Evolutionary conservation across 2,329 filamentous ascomycete species (phyloP).

Genomic region (Chaetoscypha palmicola): DNA sequence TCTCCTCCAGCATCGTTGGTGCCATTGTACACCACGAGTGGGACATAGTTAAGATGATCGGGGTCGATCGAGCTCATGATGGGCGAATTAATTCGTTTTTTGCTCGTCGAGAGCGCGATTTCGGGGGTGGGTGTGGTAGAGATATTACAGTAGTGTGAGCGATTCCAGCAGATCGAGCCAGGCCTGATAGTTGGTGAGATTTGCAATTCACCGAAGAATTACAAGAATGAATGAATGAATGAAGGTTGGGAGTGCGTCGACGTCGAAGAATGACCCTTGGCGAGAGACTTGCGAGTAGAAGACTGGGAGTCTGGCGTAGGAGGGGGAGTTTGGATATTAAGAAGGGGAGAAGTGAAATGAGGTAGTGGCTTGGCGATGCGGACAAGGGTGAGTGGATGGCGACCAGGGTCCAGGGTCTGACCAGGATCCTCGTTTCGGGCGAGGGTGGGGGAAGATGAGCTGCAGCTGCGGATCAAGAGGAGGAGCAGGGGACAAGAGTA

Average conservation of each 20-base stretch:
- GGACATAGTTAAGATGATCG: slow-evolving; percentile 37
- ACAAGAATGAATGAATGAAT: slow-evolving; percentile 5
- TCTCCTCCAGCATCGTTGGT: slow-evolving; percentile 53
- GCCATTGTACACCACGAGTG: slow-evolving; percentile 44
- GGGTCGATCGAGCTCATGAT: slow-evolving; percentile 35
- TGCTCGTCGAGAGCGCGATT: slow-evolving; percentile 3
- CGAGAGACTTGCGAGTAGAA: too few relatives aligned
- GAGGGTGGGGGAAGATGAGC: not conserved
- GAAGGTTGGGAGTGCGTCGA: slow-evolving; percentile 1
- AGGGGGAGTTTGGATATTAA: slow-evolving; percentile 1
- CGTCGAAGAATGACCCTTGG: slow-evolving; percentile 6
- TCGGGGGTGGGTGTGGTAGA: not conserved
- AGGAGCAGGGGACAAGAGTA: not conserved
- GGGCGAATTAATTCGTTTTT: slow-evolving; percentile 1
- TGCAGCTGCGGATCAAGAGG: not conserved
- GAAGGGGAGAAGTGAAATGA: not conserved
- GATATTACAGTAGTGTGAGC: not conserved
- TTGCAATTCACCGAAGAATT: slow-evolving; percentile 7
- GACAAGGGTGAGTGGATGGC: not conserved
- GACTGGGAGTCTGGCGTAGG: not conserved
- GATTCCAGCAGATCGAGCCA: not conserved
- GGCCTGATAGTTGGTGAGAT: not conserved
- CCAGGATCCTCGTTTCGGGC: not conserved
- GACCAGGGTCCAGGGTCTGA: too few relatives aligned
- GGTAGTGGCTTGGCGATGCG: not conserved